A percentile compares a stretch with the other conserved stretches of the same genome.
Conservation (phyloP, 805 yeast species). For the Yamadazyma scolyti region DNA sequence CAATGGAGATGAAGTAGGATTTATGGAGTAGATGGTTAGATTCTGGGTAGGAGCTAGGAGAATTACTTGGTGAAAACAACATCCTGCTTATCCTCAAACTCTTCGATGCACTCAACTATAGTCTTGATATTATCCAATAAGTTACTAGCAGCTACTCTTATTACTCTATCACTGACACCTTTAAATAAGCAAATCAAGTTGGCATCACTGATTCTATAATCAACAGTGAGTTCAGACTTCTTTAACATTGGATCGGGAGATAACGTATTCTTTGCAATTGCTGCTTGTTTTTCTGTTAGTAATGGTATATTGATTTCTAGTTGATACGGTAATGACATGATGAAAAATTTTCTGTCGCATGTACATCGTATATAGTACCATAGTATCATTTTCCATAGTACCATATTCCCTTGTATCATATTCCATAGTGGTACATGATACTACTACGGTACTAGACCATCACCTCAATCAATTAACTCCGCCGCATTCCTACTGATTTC, state of each 20-base stretch:
- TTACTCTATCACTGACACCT: slow-evolving; percentile 67
- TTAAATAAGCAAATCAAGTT: slow-evolving; percentile 46
- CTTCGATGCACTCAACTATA: slow-evolving; percentile 76
- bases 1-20: no score
- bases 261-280: slow-evolving; percentile 57
- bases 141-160: slow-evolving; percentile 82
- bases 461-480: no score
- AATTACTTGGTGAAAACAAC: slow-evolving; percentile 9
- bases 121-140: slow-evolving; percentile 74
- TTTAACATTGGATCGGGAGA: slow-evolving; percentile 80
- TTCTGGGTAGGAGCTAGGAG: not conserved
- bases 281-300: slow-evolving; percentile 53
- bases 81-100: slow-evolving; percentile 45
- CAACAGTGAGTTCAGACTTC: slow-evolving; percentile 58
- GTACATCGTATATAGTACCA: no score
- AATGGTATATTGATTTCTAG: slow-evolving; percentile 59
- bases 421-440: no score
- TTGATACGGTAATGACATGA: slow-evolving; percentile 7
- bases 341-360: slow-evolving; percentile 1
- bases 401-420: no score
- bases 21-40: no score
- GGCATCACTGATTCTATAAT: slow-evolving; percentile 32
- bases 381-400: no score
- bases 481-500: no score
- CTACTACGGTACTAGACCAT: no score